phyloP scores from a whole-genome alignment of 176 grass and related monocot genomes.

The Stipa capillata region DNA sequence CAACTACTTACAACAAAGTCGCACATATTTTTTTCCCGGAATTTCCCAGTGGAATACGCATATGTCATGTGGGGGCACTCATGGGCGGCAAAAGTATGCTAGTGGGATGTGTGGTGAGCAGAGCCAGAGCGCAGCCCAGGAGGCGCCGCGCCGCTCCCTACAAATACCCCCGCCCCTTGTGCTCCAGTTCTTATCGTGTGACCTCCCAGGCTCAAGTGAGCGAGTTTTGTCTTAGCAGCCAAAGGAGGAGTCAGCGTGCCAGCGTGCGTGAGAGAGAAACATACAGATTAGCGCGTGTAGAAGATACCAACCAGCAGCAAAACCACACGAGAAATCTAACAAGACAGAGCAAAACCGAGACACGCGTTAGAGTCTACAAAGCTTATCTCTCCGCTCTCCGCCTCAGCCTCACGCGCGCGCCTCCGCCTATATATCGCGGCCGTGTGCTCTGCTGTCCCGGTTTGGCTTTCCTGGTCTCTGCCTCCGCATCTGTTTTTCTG shows the following conservation, averaged over 20 bases:
- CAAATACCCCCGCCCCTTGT: conserved; percentile 40
- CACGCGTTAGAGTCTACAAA: conserved; percentile 13
- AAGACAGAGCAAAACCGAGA: not conserved
- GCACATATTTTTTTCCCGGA: not conserved
- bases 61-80: conserved; percentile 42
- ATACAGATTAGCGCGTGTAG: too few relatives aligned
- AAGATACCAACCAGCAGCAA: too few relatives aligned
- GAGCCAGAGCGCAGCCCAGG: not conserved
- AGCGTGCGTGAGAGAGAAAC: not conserved
- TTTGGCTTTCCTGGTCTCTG: not conserved
- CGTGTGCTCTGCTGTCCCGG: not conserved
- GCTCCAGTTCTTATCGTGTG: conserved; percentile 29
- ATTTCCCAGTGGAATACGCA: conserved; percentile 4
- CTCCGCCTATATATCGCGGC: not conserved
- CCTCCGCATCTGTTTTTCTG: not conserved
- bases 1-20: too few relatives aligned
- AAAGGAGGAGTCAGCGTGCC: not conserved
- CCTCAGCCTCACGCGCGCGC: not conserved
- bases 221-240: not conserved
- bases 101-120: too few relatives aligned
- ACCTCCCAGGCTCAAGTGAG: not conserved
- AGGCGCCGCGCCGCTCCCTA: conserved; percentile 16
- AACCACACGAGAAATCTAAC: not conserved
- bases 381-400: conserved; percentile 11
- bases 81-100: conserved; percentile 24